phyloP scores from a whole-genome alignment of 805 yeast genomes.

The Kurtzmaniella cleridarum region DNA sequence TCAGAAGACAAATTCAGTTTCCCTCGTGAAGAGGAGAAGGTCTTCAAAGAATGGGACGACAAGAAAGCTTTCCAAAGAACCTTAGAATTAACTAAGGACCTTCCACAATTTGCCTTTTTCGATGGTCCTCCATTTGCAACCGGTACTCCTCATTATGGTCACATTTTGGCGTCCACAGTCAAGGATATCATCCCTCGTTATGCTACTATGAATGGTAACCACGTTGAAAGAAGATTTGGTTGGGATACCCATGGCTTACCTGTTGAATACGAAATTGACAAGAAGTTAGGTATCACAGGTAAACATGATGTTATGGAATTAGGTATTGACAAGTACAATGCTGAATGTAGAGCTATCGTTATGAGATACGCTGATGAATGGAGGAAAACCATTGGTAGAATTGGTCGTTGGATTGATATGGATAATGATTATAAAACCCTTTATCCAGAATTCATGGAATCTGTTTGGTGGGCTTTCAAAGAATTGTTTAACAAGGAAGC shows the following conservation, averaged over 20 bases:
- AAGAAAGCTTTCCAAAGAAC: constrained; percentile 91
- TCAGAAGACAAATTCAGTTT: constrained; percentile 49
- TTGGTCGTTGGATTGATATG: constrained; percentile 99
- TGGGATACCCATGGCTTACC: constrained; percentile 99
- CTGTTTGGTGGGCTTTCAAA: constrained; percentile 98
- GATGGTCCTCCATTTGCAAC: constrained; percentile 99
- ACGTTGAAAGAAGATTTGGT: constrained; percentile 95
- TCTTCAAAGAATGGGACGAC: constrained; percentile 78
- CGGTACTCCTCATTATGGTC: constrained; percentile 99
- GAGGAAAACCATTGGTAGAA: constrained; percentile 87
- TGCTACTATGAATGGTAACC: constrained; percentile 95
- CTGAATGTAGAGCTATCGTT: constrained; percentile 92
- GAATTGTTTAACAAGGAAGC: constrained; percentile 78
- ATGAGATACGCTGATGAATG: constrained; percentile 96
- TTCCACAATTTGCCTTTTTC: constrained; percentile 85
- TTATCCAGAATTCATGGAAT: constrained; percentile 95
- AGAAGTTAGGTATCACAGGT: constrained; percentile 87
- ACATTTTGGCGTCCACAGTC: constrained; percentile 91
- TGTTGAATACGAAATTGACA: constrained; percentile 97
- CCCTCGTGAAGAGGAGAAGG: constrained; percentile 84
- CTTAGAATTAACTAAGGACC: constrained; percentile 74
- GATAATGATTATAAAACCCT: constrained; percentile 97
- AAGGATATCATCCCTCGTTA: constrained; percentile 97
- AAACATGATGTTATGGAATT: constrained; percentile 90
- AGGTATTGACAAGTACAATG: constrained; percentile 93